Evolutionary conservation across 331 rosid genomes (phyloP), one percentile per base, ranked within the genome.

Genomic region (Prunus yedoensis): DNA sequence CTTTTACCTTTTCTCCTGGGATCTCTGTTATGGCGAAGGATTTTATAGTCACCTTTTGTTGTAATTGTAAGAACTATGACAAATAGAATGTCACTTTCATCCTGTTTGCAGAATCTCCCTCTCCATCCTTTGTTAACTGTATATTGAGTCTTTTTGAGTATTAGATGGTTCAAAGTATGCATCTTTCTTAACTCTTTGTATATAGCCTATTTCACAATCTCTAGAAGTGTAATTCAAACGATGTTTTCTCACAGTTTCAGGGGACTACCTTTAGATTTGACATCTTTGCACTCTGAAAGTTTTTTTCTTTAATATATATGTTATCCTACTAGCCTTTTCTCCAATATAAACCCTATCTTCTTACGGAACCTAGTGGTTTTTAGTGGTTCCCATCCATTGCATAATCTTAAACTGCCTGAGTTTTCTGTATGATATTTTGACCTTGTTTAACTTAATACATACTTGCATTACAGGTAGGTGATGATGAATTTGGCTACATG

Each of bases 401-500:
- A 14, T 21, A 21, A 32, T 60, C 30, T 72, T 30, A 23, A 45
- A 16, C 25, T 43, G 20, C 16, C 65, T 1, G 5, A n/a, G 7
- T 45, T 28, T 65, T 68, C 54, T 68, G 12, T n/a, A 28, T 3
- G 5, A 60, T 73, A 17, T 73, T 46, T 65, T 32, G 50, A 64
- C n/a, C 45, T 66, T 79, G 71, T 78, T 78, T 46, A 82, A 71
- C 74, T 49, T 51, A 63, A 28, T 30, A 66, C 27, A 15, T 35
- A 43, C 79, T 65, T 30, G 68, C 77, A 51, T 64, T 71, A 63
- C 80, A 93, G 98, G 98, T 93, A 60, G 98, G 98, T 54, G 89
- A 77, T 25, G 98, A 93, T 87, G 97, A 89, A 64, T 93, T 91
- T 64, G 97, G 98, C 47, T 66, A 85, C 64, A 84, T 93, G 97